Conservation (phyloP, 2,329 filamentous ascomycete species). For the Pyrenochaeta sp. region DNA sequence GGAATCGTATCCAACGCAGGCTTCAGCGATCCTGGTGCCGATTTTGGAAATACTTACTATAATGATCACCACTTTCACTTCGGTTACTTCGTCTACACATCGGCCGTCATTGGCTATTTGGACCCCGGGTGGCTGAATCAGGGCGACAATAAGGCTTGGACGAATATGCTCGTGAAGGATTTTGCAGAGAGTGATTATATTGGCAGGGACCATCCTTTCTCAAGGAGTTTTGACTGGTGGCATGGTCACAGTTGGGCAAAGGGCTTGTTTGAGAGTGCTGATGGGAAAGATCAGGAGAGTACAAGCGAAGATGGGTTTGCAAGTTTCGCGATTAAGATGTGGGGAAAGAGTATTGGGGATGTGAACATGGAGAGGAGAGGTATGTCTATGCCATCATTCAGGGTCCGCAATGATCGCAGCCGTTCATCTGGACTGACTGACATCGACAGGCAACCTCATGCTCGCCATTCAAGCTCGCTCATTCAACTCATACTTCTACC, state of each 20-base stretch:
- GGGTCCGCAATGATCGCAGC: not conserved
- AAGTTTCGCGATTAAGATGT: constrained; percentile 90
- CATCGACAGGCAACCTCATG: constrained; percentile 74
- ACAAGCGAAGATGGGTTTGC: constrained; percentile 91
- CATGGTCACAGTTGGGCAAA: constrained; percentile 95
- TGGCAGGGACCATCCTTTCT: constrained; percentile 73
- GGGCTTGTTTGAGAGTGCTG: constrained; percentile 72
- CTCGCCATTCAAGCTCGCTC: constrained; percentile 78
- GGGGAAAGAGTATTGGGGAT: constrained; percentile 83
- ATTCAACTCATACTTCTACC: constrained; percentile 83
- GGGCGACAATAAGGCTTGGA: constrained; percentile 75
- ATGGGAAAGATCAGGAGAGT: constrained; percentile 87
- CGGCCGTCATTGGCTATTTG: constrained; percentile 81
- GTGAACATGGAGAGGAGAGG: constrained; percentile 76
- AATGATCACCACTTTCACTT: constrained; percentile 73
- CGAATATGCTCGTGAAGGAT: constrained; percentile 86
- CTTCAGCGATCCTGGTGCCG: constrained; percentile 75
- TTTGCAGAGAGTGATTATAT: constrained; percentile 81
- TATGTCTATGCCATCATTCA: constrained; percentile 5
- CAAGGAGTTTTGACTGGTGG: constrained; percentile 89
- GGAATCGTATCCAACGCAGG: constrained; percentile 81
- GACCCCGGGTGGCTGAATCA: constrained; percentile 74
- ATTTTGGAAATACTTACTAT: constrained; percentile 88
- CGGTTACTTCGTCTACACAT: constrained; percentile 88
- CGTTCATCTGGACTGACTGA: not conserved